These are phyloP conservation scores for Backusella macrospora DNA, from an alignment of 192 early-diverging fungal genomes.

Conservation along the genomic window DNA sequence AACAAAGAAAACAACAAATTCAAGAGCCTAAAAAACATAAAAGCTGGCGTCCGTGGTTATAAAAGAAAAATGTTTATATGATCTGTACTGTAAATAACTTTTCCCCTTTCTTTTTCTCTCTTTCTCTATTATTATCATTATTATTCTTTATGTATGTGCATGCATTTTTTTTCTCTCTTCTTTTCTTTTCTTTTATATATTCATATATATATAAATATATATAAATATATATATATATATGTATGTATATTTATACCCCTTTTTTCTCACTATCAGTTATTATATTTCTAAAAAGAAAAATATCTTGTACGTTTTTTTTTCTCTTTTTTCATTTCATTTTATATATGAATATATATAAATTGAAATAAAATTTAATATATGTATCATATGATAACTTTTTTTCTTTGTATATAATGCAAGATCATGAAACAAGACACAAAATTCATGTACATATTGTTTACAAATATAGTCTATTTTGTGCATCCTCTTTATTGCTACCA, in stretches of 20 bases:
- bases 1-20: conserved; percentile 7
- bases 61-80: conserved; percentile 3
- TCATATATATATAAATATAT: not conserved
- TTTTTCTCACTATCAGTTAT: not conserved
- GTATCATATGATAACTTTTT: not conserved
- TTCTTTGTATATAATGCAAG: not conserved
- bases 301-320: too few species aligned
- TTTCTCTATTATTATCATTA: not conserved
- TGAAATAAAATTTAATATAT: too few species aligned
- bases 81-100: conserved; percentile 9
- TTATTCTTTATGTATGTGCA: not conserved
- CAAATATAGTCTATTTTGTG: conserved; percentile 9
- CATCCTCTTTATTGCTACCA: not conserved
- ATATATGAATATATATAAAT: too few species aligned
- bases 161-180: conserved; percentile 18
- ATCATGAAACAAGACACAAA: not conserved
- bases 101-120: not conserved
- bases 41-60: conserved; percentile 26
- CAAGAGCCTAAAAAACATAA: conserved; percentile 6
- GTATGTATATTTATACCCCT: not conserved
- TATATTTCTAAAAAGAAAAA: conserved; percentile 21
- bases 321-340: too few species aligned
- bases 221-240: conserved; percentile 17
- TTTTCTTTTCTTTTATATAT: not conserved
- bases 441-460: conserved; percentile 11